phyloP scores from a whole-genome alignment of 441 rosid species.

The Populus hybrid region DNA sequence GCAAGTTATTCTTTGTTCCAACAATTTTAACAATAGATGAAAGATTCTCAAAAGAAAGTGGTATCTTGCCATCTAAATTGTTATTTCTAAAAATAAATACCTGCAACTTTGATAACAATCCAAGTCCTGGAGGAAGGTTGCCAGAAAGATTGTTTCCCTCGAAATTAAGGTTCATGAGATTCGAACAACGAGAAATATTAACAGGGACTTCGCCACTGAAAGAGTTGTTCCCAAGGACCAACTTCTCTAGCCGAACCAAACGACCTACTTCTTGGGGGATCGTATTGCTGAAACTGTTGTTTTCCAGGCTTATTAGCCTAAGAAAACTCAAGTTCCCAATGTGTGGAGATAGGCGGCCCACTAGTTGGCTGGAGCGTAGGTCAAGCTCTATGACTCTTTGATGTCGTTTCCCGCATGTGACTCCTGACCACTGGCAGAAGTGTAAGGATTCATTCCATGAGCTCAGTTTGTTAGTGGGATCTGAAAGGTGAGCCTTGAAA shows the following conservation, averaged over 20 bases:
- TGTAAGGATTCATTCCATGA: background rate
- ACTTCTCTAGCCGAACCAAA: background rate
- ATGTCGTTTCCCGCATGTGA: background rate
- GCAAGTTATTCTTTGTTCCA: background rate
- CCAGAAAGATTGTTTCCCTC: conserved; percentile 3
- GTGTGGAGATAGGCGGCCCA: conserved; percentile 16
- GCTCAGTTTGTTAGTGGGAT: background rate
- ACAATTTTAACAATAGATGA: background rate
- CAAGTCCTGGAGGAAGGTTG: conserved; percentile 10
- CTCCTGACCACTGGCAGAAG: conserved; percentile 2
- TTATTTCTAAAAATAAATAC: background rate
- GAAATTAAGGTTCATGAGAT: background rate
- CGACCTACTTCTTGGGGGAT: conserved; percentile 10
- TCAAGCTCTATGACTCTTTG: background rate
- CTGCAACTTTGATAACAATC: conserved; percentile 1
- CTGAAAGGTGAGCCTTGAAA: background rate
- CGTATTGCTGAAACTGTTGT: conserved; percentile 5
- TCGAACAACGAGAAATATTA: background rate
- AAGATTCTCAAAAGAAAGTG: conserved; percentile 7
- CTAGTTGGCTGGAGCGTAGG: background rate
- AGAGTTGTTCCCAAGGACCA: conserved; percentile 11
- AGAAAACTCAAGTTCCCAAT: conserved; percentile 11
- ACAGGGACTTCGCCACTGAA: conserved; percentile 7
- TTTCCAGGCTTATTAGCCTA: conserved; percentile 7
- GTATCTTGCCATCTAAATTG: conserved; percentile 5